phyloP scores from a whole-genome alignment of 208 protist species.

The Leptomonas pyrrhocoris region DNA sequence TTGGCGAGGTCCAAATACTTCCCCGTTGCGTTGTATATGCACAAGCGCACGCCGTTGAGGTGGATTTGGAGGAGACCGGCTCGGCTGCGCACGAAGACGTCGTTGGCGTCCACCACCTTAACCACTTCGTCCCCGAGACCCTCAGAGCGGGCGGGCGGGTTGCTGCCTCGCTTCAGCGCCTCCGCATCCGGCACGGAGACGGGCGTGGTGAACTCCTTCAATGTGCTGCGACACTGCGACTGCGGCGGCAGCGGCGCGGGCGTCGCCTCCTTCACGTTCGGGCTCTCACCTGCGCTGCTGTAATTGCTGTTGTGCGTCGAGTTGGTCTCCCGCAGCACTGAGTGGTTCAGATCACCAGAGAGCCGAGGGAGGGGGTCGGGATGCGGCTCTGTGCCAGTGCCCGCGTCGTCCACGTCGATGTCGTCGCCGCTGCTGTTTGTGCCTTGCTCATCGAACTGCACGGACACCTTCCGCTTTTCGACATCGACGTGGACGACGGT shows the following conservation, averaged over 20 bases:
- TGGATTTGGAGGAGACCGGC: conserved; percentile 73
- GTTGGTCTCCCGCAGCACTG: background rate
- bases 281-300: background rate
- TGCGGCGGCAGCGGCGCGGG: background rate
- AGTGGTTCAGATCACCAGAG: background rate
- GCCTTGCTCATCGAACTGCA: conserved; percentile 55
- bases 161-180: conserved; percentile 5
- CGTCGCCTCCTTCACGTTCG: background rate
- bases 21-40: conserved; percentile 84
- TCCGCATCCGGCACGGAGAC: conserved; percentile 10
- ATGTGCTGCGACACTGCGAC: conserved; percentile 13
- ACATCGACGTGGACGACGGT: conserved; percentile 69
- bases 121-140: conserved; percentile 42
- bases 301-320: background rate
- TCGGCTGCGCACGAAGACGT: conserved; percentile 61
- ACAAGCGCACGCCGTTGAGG: conserved; percentile 82
- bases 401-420: conserved; percentile 30
- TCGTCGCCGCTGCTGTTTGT: conserved; percentile 22
- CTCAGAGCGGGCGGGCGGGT: conserved; percentile 19
- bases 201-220: conserved; percentile 23
- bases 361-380: background rate
- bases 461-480: conserved; percentile 58
- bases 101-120: conserved; percentile 58
- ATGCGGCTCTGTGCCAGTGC: conserved; percentile 7
- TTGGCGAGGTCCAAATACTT: conserved; percentile 70